Percentiles rank a stretch among this genome's conserved stretches.
phyloP scores from a whole-genome alignment of 305 asterid genomes.

The Solanum hybrid region DNA sequence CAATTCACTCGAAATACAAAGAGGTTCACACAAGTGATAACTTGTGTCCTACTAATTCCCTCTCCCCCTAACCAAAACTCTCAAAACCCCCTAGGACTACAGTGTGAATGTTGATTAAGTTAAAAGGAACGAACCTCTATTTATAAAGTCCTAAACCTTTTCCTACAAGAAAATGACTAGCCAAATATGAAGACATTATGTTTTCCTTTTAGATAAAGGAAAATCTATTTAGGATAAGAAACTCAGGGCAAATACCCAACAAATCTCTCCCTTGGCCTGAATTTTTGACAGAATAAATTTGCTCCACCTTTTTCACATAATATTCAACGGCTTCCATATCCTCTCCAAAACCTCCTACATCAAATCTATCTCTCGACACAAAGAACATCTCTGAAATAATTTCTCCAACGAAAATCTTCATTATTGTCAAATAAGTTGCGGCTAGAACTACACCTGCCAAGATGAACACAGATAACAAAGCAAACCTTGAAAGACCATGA shows the following conservation, averaged over 20 bases:
- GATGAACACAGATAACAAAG: not conserved
- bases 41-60: too few relatives aligned
- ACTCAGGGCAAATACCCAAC: not conserved
- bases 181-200: not conserved
- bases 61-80: too few relatives aligned
- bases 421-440: not conserved
- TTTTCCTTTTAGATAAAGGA: not conserved
- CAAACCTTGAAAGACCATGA: not conserved
- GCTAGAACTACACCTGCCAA: not conserved
- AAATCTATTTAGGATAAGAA: not conserved
- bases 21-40: not conserved
- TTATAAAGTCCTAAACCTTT: too few relatives aligned
- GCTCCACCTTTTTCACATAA: not conserved
- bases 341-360: not conserved
- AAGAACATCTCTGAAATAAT: not conserved
- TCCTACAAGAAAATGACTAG: not conserved
- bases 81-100: too few relatives aligned
- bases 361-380: not conserved
- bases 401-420: not conserved
- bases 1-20: not conserved
- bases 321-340: not conserved
- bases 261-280: not conserved
- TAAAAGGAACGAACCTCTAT: not conserved
- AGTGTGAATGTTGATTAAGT: not conserved
- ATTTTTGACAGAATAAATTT: too few relatives aligned